These are phyloP conservation scores for Apiospora sp. DNA, from an alignment of 2,329 filamentous ascomycete genomes.

Conservation along the genomic window DNA sequence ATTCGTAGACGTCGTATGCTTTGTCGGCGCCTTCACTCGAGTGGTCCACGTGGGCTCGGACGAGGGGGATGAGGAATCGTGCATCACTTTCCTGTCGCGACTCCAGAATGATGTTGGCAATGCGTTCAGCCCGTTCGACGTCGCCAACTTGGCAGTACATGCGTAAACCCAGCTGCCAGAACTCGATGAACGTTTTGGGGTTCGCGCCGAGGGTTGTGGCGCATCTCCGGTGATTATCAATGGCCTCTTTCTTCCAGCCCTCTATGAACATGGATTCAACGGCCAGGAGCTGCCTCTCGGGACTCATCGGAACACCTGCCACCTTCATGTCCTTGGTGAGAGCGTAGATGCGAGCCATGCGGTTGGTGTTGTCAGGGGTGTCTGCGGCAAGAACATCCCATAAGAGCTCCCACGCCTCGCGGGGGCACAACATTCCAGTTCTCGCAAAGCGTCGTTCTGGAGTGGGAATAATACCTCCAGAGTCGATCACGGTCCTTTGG, in stretches of 20 bases:
- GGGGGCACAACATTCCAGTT: conserved; percentile 63
- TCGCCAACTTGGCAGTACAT: conserved; percentile 69
- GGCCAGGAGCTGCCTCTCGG: conserved; percentile 68
- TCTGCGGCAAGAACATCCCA: conserved; percentile 69
- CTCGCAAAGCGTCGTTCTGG: conserved; percentile 52
- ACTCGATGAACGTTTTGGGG: conserved; percentile 57
- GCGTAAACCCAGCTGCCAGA: conserved; percentile 71
- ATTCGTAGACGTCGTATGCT: conserved; percentile 74
- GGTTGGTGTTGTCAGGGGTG: conserved; percentile 57
- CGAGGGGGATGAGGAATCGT: conserved; percentile 71
- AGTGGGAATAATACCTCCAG: conserved; percentile 60
- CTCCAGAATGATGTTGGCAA: conserved; percentile 62
- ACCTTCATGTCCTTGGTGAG: conserved; percentile 72
- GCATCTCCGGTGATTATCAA: conserved; percentile 69
- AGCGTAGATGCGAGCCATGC: conserved; percentile 66
- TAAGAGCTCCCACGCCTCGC: conserved; percentile 68
- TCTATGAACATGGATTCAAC: conserved; percentile 73
- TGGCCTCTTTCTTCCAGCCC: conserved; percentile 65
- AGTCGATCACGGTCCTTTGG: conserved; percentile 33
- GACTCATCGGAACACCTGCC: conserved; percentile 61
- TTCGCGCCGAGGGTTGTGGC: conserved; percentile 60
- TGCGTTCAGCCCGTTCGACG: conserved; percentile 64
- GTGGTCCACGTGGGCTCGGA: conserved; percentile 69
- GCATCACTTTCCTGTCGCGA: conserved; percentile 54
- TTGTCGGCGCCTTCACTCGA: conserved; percentile 53